Conservation (phyloP, 2,329 filamentous ascomycete species). For the Penicillium sp. region DNA sequence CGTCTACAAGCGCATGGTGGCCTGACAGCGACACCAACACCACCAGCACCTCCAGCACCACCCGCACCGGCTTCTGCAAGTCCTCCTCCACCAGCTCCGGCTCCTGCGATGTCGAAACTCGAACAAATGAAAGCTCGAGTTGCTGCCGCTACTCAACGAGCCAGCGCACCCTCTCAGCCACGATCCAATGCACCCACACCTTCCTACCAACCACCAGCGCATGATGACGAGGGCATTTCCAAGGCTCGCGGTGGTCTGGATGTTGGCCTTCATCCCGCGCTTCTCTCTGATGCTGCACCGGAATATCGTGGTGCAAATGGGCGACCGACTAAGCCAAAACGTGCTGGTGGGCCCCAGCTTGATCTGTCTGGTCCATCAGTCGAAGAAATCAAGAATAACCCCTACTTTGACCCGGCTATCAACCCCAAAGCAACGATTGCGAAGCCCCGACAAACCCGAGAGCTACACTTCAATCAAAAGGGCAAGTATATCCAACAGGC, state of each 20-base stretch:
- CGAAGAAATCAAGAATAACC: conserved; percentile 66
- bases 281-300: conserved; percentile 54
- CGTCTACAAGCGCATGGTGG: conserved; percentile 44
- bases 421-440: conserved; percentile 57
- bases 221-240: conserved; percentile 50
- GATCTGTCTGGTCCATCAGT: conserved; percentile 59
- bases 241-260: conserved; percentile 67
- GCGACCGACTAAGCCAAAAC: conserved; percentile 54
- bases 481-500: conserved; percentile 97
- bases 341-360: conserved; percentile 49
- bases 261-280: conserved; percentile 73
- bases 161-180: conserved; percentile 44
- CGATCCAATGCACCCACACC: conserved; percentile 45
- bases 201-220: conserved; percentile 43
- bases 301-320: conserved; percentile 47
- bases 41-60: conserved; percentile 22
- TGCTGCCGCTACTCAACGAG: conserved; percentile 66
- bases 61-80: conserved; percentile 29
- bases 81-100: conserved; percentile 39
- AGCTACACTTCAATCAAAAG: conserved; percentile 87
- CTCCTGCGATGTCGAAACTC: conserved; percentile 61
- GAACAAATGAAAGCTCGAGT: conserved; percentile 79
- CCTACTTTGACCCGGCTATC: conserved; percentile 75
- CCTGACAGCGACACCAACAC: conserved; percentile 26
- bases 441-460: conserved; percentile 69